phyloP scores from a whole-genome alignment of 495 filamentous ascomycete species.

The Penicillium flavigenum region DNA sequence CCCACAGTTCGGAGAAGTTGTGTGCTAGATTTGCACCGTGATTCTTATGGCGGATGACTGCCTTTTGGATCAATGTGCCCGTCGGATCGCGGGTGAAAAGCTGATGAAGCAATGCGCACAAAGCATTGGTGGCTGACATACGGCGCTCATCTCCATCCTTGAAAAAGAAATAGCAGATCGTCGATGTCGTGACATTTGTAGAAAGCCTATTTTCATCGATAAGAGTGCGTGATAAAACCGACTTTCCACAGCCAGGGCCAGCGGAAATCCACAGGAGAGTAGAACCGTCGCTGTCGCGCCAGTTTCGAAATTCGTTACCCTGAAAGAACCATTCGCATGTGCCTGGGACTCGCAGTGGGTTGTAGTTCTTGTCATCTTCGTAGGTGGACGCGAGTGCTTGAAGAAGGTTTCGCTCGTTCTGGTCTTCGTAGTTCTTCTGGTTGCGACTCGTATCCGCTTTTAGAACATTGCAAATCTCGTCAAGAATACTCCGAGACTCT shows the following conservation, averaged over 20 bases:
- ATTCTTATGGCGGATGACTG: not conserved
- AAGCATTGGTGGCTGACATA: constrained; percentile 21
- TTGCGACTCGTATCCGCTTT: constrained; percentile 18
- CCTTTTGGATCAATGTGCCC: not conserved
- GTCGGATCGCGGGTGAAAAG: constrained; percentile 21
- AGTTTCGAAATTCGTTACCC: constrained; percentile 29
- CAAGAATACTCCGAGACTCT: not conserved
- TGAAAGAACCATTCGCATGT: constrained; percentile 42
- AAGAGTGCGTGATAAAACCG: constrained; percentile 35
- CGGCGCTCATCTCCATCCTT: constrained; percentile 32
- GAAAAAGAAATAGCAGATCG: constrained; percentile 44
- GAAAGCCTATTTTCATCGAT: constrained; percentile 29
- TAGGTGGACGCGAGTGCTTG: constrained; percentile 25
- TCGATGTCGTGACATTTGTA: constrained; percentile 19
- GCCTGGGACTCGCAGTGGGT: constrained; percentile 16
- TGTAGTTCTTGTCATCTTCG: constrained; percentile 30
- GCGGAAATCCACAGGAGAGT: constrained; percentile 44
- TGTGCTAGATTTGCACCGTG: not conserved
- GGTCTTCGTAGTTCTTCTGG: constrained; percentile 12
- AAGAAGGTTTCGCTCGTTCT: constrained; percentile 10
- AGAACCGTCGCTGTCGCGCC: constrained; percentile 26
- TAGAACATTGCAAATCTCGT: not conserved
- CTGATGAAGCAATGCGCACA: constrained; percentile 39
- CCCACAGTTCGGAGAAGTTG: constrained; percentile 41
- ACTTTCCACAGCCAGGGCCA: constrained; percentile 44